A percentile compares a stretch with the other conserved stretches of the same genome.
Evolutionary conservation across 495 filamentous ascomycete species (phyloP).

Genomic region (Aspergillus steynii): DNA sequence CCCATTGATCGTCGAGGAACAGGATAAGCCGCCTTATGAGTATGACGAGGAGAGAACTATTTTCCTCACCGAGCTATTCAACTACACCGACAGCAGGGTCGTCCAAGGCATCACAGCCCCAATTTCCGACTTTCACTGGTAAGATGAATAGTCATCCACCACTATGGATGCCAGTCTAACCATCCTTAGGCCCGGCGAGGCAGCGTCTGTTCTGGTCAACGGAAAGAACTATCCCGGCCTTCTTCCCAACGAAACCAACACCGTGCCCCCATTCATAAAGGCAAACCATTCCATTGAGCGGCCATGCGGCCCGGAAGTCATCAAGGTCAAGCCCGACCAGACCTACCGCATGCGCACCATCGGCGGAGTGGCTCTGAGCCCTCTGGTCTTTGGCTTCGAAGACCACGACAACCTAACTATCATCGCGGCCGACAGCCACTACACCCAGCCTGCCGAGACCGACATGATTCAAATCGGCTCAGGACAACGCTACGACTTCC

Average conservation of each 20-base stretch:
- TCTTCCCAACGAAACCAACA: no score
- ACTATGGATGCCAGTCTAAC: no score
- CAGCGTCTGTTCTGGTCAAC: no score
- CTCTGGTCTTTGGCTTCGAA: conserved; percentile 51
- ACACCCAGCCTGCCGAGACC: conserved; percentile 50
- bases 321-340: conserved; percentile 56
- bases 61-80: conserved; percentile 53
- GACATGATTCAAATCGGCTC: conserved; percentile 52
- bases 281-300: conserved; percentile 53
- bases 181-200: no score
- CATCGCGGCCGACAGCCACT: conserved; percentile 57
- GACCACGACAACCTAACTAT: conserved; percentile 47
- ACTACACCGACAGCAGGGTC: conserved; percentile 43
- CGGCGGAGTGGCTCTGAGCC: conserved; percentile 52
- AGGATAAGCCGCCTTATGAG: conserved; percentile 37
- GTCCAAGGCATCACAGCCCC: conserved; percentile 31
- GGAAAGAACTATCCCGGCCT: no score
- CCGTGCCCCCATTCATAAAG: no score
- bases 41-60: conserved; percentile 60
- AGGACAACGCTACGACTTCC: conserved; percentile 57
- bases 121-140: no score
- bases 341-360: conserved; percentile 60
- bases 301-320: conserved; percentile 45
- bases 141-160: no score
- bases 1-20: conserved; percentile 54